Percentiles rank a stretch among this genome's conserved stretches.
phyloP scores from a whole-genome alignment of 805 yeast genomes.

The Saturnispora kantuleensis region DNA sequence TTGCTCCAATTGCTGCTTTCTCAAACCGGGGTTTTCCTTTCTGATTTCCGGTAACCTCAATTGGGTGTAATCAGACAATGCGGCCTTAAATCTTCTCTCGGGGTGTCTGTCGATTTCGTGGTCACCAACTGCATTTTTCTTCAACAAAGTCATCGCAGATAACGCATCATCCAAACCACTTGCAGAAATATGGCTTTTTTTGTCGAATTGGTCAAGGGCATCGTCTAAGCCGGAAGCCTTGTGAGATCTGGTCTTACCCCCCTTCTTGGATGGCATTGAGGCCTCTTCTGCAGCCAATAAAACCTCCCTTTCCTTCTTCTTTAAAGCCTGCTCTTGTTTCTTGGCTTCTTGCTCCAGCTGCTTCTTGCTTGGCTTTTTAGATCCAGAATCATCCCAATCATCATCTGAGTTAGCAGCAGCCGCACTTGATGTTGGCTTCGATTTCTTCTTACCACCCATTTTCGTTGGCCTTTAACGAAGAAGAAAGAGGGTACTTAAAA shows the following conservation, averaged over 20 bases:
- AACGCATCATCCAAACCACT: slow-evolving; percentile 70
- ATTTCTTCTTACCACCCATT: slow-evolving; percentile 31
- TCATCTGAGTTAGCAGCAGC: slow-evolving; percentile 34
- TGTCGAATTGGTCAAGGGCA: slow-evolving; percentile 39
- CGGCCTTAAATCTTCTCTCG: slow-evolving; percentile 81
- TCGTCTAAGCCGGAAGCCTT: slow-evolving; percentile 51
- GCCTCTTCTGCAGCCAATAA: slow-evolving; percentile 54
- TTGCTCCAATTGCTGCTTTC: slow-evolving; percentile 70
- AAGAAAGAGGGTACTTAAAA: too few relatives aligned
- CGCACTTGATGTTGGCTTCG: slow-evolving; percentile 27
- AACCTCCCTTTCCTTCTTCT: slow-evolving; percentile 76
- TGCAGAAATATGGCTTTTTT: slow-evolving; percentile 46
- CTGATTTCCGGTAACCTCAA: slow-evolving; percentile 60
- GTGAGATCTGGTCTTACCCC: slow-evolving; percentile 53
- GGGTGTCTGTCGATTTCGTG: slow-evolving; percentile 79
- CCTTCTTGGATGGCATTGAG: slow-evolving; percentile 45
- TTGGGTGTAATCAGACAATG: slow-evolving; percentile 62
- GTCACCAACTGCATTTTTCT: slow-evolving; percentile 42
- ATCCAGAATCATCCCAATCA: slow-evolving; percentile 56
- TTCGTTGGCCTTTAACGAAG: too few relatives aligned
- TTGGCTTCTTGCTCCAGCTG: slow-evolving; percentile 59
- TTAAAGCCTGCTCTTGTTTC: slow-evolving; percentile 64
- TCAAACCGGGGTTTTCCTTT: slow-evolving; percentile 70
- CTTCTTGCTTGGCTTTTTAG: slow-evolving; percentile 61
- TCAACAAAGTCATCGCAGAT: slow-evolving; percentile 64